phyloP scores from a whole-genome alignment of 2,329 filamentous ascomycete species.

The Fusarium zealandicum region DNA sequence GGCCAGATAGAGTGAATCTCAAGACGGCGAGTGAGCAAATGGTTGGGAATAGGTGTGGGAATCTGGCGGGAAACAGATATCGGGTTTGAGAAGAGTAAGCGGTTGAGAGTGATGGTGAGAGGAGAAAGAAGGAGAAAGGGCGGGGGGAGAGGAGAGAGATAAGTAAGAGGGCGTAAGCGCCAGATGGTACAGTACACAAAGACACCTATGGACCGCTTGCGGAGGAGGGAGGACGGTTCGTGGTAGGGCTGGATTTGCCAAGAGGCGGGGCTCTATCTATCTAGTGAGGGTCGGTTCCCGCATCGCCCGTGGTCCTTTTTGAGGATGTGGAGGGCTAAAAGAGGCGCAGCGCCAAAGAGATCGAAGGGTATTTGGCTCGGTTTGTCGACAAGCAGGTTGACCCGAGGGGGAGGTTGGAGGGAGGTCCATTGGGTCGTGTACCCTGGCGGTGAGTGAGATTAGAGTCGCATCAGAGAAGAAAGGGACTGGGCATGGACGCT shows the following conservation, averaged over 20 bases:
- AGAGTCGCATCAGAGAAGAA: too few relatives aligned
- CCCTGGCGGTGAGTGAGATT: too few relatives aligned
- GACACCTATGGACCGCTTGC: too few relatives aligned
- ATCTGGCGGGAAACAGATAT: neutral
- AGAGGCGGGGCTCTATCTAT: conserved; percentile 30
- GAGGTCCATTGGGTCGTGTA: too few relatives aligned
- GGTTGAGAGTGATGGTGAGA: neutral
- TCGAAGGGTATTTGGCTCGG: neutral
- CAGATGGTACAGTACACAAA: conserved; percentile 7
- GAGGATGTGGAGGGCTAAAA: neutral
- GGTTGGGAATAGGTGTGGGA: neutral
- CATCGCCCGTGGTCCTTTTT: neutral
- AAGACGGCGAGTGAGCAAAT: neutral
- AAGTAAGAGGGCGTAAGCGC: conserved; percentile 6
- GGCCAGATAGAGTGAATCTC: too few relatives aligned
- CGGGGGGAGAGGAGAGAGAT: neutral
- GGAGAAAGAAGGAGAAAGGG: conserved; percentile 3
- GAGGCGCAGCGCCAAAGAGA: conserved; percentile 3
- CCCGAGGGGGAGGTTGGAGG: too few relatives aligned
- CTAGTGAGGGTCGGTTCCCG: too few relatives aligned
- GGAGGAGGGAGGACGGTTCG: too few relatives aligned
- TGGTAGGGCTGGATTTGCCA: conserved; percentile 37
- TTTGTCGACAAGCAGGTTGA: too few relatives aligned
- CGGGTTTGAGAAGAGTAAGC: neutral
- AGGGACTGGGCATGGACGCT: too few relatives aligned